A percentile compares a stretch with the other conserved stretches of the same genome.
phyloP scores from a whole-genome alignment of 768 basidiomycete genomes.

The Pulveroboletus sp. region DNA sequence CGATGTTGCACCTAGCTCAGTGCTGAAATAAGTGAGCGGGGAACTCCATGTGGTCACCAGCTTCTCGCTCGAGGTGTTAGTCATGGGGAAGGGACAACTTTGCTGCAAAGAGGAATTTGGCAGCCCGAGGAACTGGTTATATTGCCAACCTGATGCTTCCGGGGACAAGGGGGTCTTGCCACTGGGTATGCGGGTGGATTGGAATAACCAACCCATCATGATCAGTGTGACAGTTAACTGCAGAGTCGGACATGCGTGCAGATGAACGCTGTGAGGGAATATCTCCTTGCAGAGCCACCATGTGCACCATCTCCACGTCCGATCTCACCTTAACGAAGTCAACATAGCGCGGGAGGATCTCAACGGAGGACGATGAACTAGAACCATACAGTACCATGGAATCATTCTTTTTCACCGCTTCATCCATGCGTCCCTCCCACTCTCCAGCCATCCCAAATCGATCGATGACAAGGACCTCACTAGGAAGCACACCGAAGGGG shows the following conservation, averaged over 20 bases:
- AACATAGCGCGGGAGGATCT: too few relatives aligned
- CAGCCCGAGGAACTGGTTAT: conserved; percentile 23
- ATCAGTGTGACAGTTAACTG: background rate
- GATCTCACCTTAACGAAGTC: too few relatives aligned
- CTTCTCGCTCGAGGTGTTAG: conserved; percentile 30
- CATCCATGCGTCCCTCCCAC: too few relatives aligned
- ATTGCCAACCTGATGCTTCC: conserved; percentile 3
- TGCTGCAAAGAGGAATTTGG: conserved; percentile 37
- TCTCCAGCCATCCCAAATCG: too few relatives aligned
- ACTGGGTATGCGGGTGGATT: conserved; percentile 13
- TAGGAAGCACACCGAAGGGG: too few relatives aligned
- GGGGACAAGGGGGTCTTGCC: conserved; percentile 16
- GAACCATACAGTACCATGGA: too few relatives aligned
- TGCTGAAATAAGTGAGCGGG: conserved; percentile 28
- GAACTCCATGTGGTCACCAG: conserved; percentile 22
- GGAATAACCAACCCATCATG: conserved; percentile 3
- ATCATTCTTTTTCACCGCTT: too few relatives aligned
- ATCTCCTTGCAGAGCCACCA: too few relatives aligned
- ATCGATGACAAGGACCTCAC: too few relatives aligned
- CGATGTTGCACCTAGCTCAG: conserved; percentile 23
- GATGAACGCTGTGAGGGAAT: background rate
- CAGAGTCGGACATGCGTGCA: background rate
- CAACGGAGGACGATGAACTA: too few relatives aligned
- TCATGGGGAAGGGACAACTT: conserved; percentile 39
- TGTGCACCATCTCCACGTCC: background rate